These are phyloP conservation scores for Cenchrus purpureus DNA, from an alignment of 176 grass and related monocot genomes.

Conservation along the genomic window DNA sequence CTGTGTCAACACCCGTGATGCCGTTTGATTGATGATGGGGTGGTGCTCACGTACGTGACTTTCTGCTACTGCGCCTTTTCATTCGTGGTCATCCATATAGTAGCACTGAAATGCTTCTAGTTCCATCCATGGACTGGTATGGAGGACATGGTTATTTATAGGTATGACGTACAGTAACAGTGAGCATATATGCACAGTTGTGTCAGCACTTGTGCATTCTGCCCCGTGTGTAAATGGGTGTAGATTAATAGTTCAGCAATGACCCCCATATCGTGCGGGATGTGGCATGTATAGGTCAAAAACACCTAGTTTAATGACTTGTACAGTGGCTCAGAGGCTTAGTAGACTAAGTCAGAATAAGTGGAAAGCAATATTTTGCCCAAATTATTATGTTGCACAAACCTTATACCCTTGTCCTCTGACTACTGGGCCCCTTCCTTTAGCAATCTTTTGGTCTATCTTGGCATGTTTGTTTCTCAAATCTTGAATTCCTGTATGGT, in stretches of 20 bases:
- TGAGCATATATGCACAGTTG: background rate
- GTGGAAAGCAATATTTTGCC: background rate
- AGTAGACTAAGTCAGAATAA: constrained; percentile 13
- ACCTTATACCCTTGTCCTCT: background rate
- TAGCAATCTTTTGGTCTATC: constrained; percentile 11
- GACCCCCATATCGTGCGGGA: too few relatives aligned
- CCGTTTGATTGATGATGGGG: background rate
- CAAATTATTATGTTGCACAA: background rate
- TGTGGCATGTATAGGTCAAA: background rate
- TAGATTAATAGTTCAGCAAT: too few relatives aligned
- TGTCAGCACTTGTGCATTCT: background rate
- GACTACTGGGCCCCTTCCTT: background rate
- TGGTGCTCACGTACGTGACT: constrained; percentile 15
- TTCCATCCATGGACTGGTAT: constrained; percentile 5
- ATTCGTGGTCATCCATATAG: background rate
- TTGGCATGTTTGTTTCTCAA: background rate
- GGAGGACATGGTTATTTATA: background rate
- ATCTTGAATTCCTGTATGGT: constrained; percentile 13
- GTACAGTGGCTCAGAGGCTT: background rate
- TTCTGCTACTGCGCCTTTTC: background rate
- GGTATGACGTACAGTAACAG: background rate
- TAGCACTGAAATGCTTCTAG: constrained; percentile 20
- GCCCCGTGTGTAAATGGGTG: background rate
- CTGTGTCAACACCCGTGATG: background rate
- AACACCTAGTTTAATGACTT: background rate